Base-by-base conservation (phyloP, 163 green algal genomes). In the Trebouxia gelatinosa region DNA sequence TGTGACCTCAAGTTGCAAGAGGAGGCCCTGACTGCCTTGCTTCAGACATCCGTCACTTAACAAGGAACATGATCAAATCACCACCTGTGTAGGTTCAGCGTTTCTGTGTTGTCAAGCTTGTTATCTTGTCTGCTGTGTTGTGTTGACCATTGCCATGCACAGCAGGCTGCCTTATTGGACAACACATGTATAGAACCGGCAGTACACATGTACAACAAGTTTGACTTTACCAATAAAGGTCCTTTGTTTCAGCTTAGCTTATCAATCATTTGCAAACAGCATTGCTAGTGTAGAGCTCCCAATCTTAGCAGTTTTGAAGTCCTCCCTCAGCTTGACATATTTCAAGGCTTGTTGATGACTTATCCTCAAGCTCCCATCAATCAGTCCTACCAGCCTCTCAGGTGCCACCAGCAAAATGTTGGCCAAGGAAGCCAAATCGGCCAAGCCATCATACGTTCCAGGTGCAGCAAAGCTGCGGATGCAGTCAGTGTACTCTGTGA, bases 331-430 rank as follows among this genome's bases (percentile, higher is more conserved):
- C 17, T 70, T 66, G 28, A 94, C 84, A 76, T 84, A 87, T 19
- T 82, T 79, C 28, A 92, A 80, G 5, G 90, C 91, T 19, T 89
- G 83, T 6, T 48, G 78, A 81, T 91, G 89, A 23, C 80, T 79
- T 54, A 93, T 87, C 51, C 88, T 81, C 76, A 94, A 80, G 29
- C 71, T 90, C 32, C 82, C 82, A 59, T 94, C 89, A 46, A 96
- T 90, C 46, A 97, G 78, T 13, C 80, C 86, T 68, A 92, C 77
- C 71, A 97, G 85, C 74, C 81, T 91, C 7, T 91, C 90, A 9
- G 91, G 90, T 13, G 86, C 81, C 64, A 97, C 91, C 19, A 96
- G 81, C 82, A 97, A 86, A 74, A 94, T 80, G 76, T 92, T 95
- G 59, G 84, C 80, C 31, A 76, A 31, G 7, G 34, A 31, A 26